A percentile compares a stretch with the other conserved stretches of the same genome.
phyloP scores from a whole-genome alignment of 257 asterid species.

The Solanum peruvianum region DNA sequence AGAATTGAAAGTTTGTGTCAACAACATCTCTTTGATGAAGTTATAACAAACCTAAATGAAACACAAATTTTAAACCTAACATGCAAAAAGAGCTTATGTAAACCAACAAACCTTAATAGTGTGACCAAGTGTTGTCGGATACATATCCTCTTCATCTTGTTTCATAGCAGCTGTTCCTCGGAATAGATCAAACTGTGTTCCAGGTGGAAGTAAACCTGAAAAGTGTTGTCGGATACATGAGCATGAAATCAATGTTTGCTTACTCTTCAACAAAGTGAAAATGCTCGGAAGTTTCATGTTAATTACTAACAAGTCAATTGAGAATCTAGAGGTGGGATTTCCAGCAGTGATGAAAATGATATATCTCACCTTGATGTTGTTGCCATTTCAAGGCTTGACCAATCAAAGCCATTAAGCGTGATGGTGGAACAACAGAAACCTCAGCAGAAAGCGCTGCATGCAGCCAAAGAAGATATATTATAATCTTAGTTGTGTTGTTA shows the following conservation, averaged over 20 bases:
- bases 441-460: constrained; percentile 79
- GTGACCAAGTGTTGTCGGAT: constrained; percentile 82
- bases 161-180: constrained; percentile 99
- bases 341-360: not conserved
- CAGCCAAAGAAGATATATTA: constrained; percentile 9
- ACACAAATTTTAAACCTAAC: not conserved
- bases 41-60: not conserved
- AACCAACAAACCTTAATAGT: constrained; percentile 54
- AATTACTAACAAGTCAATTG: not conserved
- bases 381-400: constrained; percentile 99
- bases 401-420: constrained; percentile 91
- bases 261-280: not conserved
- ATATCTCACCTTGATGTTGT: constrained; percentile 87
- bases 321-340: not conserved
- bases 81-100: not conserved
- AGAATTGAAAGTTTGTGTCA: not conserved
- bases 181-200: constrained; percentile 92
- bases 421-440: constrained; percentile 99
- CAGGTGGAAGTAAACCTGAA: constrained; percentile 94
- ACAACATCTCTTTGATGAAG: not conserved
- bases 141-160: constrained; percentile 92
- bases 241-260: not conserved
- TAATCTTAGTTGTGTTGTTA: not conserved
- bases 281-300: not conserved
- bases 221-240: not conserved